Evolutionary conservation across 805 yeast species (phyloP).

Genomic region (Sugiyamaella marilandica): DNA sequence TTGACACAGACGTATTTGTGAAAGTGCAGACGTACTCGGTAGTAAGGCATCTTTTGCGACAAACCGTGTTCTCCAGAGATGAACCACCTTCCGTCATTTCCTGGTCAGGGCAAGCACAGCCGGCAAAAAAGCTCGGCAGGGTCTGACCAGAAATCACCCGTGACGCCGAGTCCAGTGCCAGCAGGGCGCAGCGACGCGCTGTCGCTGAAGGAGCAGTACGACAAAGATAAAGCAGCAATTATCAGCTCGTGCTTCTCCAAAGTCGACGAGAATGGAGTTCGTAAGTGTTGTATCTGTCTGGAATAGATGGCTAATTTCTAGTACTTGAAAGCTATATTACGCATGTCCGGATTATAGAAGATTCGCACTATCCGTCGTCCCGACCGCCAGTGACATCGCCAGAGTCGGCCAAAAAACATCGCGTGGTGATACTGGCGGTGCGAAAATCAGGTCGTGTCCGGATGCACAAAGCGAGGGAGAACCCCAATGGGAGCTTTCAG

Average conservation of each 20-base stretch:
- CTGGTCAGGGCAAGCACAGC: neutral
- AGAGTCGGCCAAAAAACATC: constrained; percentile 46
- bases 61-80: neutral
- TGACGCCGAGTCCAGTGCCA: neutral
- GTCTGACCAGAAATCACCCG: neutral
- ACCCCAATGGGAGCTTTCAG: constrained; percentile 68
- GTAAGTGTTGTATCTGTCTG: constrained; percentile 31
- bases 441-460: constrained; percentile 63
- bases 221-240: constrained; percentile 47
- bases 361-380: constrained; percentile 58
- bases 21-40: no score
- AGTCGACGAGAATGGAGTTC: constrained; percentile 31
- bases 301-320: constrained; percentile 14
- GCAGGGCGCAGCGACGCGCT: neutral
- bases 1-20: no score
- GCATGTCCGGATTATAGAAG: constrained; percentile 73
- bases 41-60: no score
- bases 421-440: constrained; percentile 46
- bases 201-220: constrained; percentile 52
- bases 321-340: constrained; percentile 59
- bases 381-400: constrained; percentile 60
- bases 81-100: constrained; percentile 1
- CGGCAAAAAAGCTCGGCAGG: neutral
- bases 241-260: constrained; percentile 48
- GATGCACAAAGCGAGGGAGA: constrained; percentile 81